A percentile compares a stretch with the other conserved stretches of the same genome.
Evolutionary conservation across 106 monocot genomes (phyloP).

Genomic region (Narthecium ossifragum): DNA sequence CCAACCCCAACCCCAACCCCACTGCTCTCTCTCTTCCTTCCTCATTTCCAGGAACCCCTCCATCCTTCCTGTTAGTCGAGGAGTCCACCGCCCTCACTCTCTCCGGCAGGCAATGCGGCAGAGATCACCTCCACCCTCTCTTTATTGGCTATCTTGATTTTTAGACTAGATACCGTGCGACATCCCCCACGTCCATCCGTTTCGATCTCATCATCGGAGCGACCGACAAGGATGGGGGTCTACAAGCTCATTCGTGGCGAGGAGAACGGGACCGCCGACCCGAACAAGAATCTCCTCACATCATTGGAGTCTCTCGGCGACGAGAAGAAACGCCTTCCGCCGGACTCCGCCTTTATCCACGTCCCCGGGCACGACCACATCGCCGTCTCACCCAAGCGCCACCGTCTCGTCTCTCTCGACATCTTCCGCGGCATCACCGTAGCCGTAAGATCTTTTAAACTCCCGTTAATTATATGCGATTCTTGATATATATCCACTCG

Average conservation of each 20-base stretch:
- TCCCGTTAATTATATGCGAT: too few species aligned
- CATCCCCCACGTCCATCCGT: too few species aligned
- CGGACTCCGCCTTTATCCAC: neutral
- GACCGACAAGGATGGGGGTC: conserved; percentile 10
- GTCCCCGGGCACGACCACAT: neutral
- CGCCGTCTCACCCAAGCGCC: neutral
- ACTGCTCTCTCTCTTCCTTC: too few species aligned
- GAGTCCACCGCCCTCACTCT: neutral
- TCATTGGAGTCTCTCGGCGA: neutral
- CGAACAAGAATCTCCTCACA: conserved; percentile 3
- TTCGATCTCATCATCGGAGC: neutral
- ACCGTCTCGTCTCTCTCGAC: conserved; percentile 37
- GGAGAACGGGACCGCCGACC: neutral
- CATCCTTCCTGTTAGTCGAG: too few species aligned
- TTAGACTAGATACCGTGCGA: too few species aligned
- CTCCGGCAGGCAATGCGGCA: neutral
- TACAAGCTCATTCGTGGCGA: conserved; percentile 26
- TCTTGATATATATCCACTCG: too few species aligned
- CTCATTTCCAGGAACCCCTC: too few species aligned
- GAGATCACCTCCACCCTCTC: neutral
- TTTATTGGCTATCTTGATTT: neutral
- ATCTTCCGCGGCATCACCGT: conserved; percentile 46
- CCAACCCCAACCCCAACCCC: too few species aligned
- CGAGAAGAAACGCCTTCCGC: neutral
- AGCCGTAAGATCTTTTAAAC: conserved; percentile 17